Evolutionary conservation across 2,329 filamentous ascomycete genomes (phyloP).

Genomic region (Coniella lustricola): DNA sequence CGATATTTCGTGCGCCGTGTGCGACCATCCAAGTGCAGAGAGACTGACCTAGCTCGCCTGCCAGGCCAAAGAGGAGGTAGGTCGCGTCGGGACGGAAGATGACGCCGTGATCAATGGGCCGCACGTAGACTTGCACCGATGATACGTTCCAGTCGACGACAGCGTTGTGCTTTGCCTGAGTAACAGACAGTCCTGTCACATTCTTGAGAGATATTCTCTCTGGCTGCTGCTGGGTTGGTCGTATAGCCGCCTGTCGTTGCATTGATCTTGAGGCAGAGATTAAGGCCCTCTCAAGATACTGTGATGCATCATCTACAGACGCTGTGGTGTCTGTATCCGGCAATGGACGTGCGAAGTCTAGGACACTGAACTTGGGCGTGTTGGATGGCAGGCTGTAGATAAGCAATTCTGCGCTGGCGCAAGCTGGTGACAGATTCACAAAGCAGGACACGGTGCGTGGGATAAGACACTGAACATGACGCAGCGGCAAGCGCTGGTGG

Average conservation of each 20-base stretch:
- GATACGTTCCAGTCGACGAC: conserved; percentile 3
- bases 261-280: too few relatives aligned
- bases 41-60: conserved; percentile 29
- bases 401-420: conserved; percentile 26
- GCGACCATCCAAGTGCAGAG: conserved; percentile 33
- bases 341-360: too few relatives aligned
- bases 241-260: too few relatives aligned
- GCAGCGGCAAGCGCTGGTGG: too few relatives aligned
- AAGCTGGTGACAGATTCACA: conserved; percentile 27
- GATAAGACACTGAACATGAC: too few relatives aligned
- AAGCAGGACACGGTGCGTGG: too few relatives aligned
- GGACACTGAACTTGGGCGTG: too few relatives aligned
- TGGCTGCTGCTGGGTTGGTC: too few relatives aligned
- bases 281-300: too few relatives aligned
- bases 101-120: not conserved
- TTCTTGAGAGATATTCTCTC: too few relatives aligned
- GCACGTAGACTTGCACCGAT: not conserved
- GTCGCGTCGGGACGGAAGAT: conserved; percentile 21
- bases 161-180: conserved; percentile 19
- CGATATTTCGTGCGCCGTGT: conserved; percentile 30
- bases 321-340: too few relatives aligned
- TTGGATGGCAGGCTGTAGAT: conserved; percentile 21
- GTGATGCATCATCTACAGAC: too few relatives aligned
- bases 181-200: conserved; percentile 26
- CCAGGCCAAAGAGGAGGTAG: conserved; percentile 27